These are phyloP conservation scores for Avena atlantica DNA, from an alignment of 176 grass and related monocot genomes.

Conservation along the genomic window DNA sequence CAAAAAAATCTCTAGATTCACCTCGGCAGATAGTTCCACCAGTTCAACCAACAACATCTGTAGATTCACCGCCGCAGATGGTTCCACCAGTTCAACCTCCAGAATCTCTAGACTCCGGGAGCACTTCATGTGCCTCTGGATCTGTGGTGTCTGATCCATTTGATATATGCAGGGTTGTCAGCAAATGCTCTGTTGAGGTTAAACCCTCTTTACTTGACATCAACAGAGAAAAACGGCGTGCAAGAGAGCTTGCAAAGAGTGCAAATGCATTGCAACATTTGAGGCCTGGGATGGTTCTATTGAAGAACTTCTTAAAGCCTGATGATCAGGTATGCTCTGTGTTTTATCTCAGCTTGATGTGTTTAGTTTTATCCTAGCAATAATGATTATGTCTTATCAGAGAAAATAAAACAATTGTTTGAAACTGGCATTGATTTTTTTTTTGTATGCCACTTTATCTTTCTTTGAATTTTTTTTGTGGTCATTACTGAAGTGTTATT, in stretches of 20 bases:
- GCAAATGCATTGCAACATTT: slow-evolving; percentile 21
- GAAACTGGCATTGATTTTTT: background rate
- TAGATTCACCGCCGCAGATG: background rate
- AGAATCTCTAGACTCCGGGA: slow-evolving; percentile 1
- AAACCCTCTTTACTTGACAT: slow-evolving; percentile 24
- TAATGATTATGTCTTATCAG: background rate
- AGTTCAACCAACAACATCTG: slow-evolving; percentile 11
- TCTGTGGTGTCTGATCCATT: slow-evolving; percentile 36
- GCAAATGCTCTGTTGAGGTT: background rate
- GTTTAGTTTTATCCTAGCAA: background rate
- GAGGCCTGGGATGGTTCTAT: slow-evolving; percentile 60
- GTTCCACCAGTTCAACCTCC: background rate
- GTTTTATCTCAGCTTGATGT: background rate
- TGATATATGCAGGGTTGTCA: slow-evolving; percentile 47
- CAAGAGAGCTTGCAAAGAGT: slow-evolving; percentile 4
- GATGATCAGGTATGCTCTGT: slow-evolving; percentile 45
- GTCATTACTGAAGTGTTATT: background rate
- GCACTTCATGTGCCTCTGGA: slow-evolving; percentile 8
- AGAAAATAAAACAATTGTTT: background rate
- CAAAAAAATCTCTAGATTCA: background rate
- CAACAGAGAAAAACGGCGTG: slow-evolving; percentile 48
- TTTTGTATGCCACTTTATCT: background rate
- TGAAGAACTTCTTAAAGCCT: slow-evolving; percentile 54
- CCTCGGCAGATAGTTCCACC: background rate
- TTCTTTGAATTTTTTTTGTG: background rate